Evolutionary conservation across 2,329 filamentous ascomycete species (phyloP), one percentile per base, ranked within the genome.

Genomic region (Verticillium dahliae): DNA sequence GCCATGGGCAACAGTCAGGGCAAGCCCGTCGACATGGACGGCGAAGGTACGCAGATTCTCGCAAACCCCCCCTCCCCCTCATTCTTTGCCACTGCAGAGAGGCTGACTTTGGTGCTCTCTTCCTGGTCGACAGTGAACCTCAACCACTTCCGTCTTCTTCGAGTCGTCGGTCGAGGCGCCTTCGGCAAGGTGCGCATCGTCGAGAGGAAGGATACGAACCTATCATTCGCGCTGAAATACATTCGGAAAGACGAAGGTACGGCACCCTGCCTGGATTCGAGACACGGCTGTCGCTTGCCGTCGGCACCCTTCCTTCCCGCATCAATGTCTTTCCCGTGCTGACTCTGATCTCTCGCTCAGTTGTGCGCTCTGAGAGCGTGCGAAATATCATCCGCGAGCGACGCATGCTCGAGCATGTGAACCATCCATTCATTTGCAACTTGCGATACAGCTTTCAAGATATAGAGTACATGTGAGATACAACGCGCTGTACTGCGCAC

Each of bases 151-250:
- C 91, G 94, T 67, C 84, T 99, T 61, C 81, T 98, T 67, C 89
- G 95, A 72, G 95, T 99, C 66, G 95, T 99, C 68, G 95, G 95
- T 67, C 96, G 97, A 76, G 95, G 95, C 71, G 95, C 95, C 62
- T 99, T 99, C 80, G 95, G 95, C 71, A 99, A 99, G 78, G 95
- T 99, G 65, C 90, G 95, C 71, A 99, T 99, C 68, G 95, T 99
- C 72, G 95, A 99, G 82, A 87, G 93, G 68, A 98, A 98, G 78
- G 95, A 99, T 73, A 97, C 92, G 1, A 89, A 88, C 61, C 79
- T 98, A 70, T 94, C 93, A 2, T 99, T 99, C 76, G 95, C 95
- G 55, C 83, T 99, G 67, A 99, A 99, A 77, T 98, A 98, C 76
- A 98, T 98, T 67, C 88, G 93, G 68, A 98, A 97, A 85, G 94